Evolutionary conservation across 2,329 filamentous ascomycete species (phyloP), one percentile per base, ranked within the genome.

Genomic region (Clarireedia sp.): DNA sequence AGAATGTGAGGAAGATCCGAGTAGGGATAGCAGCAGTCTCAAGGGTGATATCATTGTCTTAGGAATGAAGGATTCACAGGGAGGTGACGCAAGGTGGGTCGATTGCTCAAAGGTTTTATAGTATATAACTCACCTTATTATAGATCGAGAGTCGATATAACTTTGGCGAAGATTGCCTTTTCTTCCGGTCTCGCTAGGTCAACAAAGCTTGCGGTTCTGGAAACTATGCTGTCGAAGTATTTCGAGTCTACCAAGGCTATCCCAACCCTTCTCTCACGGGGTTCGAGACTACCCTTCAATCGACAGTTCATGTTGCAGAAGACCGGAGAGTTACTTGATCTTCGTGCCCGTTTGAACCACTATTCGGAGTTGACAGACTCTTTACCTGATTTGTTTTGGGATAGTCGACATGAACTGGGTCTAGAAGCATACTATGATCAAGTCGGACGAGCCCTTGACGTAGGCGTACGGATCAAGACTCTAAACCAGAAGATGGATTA

Each of bases 401-500:
- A 99, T 70, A 87, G 82, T 63, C 81, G 84, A 49, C 87, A 94
- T 64, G 91, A 96, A 70, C 81, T 96, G 2, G 89, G 90, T 0
- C 78, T 99, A 2, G 94, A 96, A 70, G 87, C 86, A 29, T 97
- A 96, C 73, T 99, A 97, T 70, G 91, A 96, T 63, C 88, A 94
- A 70, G 90, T 96, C 41, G 91, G 92, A 41, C 83, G 86, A 54
- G 90, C 90, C 0, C 78, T 99, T 37, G 94, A 97, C 70, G 91
- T 97, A 23, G 88, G 89, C 36, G 89, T 94, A 24, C 81, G 94
- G 50, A 97, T 97, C 73, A 89, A 88, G 65, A 85, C 89, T 17
- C 73, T 97, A 63, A 99, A 99, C 70, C 89, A 95, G 73, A 95
- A 95, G 74, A 95, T 99, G 82, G 92, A 96, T 67, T 97, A 99